A percentile compares a stretch with the other conserved stretches of the same genome.
Conservation (phyloP, 1,139 yeast species). For the Pichia sp. region DNA sequence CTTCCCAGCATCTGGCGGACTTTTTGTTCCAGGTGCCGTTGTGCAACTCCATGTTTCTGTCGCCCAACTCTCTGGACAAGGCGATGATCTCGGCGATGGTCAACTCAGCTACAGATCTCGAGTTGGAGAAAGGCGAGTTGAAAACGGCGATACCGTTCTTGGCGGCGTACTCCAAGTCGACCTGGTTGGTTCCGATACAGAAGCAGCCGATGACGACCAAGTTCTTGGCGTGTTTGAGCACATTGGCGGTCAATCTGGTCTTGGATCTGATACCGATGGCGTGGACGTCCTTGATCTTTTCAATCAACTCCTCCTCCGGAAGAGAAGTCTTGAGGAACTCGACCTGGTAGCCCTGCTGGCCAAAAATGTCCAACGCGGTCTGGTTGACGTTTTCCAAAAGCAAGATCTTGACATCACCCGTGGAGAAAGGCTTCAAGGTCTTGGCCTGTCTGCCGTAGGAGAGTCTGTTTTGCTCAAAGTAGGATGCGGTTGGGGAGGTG, state of each 20-base stretch:
- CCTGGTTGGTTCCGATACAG: constrained; percentile 99
- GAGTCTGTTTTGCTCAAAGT: constrained; percentile 45
- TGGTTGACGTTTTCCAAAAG: constrained; percentile 87
- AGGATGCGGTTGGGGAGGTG: constrained; percentile 63
- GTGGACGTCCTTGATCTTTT: constrained; percentile 88
- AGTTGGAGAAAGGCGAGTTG: constrained; percentile 98
- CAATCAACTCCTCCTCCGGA: constrained; percentile 90
- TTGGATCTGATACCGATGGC: constrained; percentile 98
- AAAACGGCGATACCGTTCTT: constrained; percentile 91
- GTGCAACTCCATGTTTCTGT: constrained; percentile 93
- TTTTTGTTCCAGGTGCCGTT: constrained; percentile 98
- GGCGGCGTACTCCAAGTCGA: constrained; percentile 88
- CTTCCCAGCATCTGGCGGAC: constrained; percentile 95
- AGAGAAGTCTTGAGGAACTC: constrained; percentile 88
- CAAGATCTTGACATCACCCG: constrained; percentile 88
- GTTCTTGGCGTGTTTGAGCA: constrained; percentile 81
- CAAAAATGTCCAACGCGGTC: constrained; percentile 84
- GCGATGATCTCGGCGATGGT: constrained; percentile 93
- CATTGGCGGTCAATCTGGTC: constrained; percentile 77
- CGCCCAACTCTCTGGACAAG: constrained; percentile 94
- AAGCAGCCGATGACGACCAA: constrained; percentile 92
- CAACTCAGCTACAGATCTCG: constrained; percentile 97
- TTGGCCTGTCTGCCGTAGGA: constrained; percentile 47
- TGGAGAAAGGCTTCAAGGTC: constrained; percentile 80
- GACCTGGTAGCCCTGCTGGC: constrained; percentile 91